Base-by-base conservation (phyloP, 345 rosid genomes). In the Schrenkiella parvula region DNA sequence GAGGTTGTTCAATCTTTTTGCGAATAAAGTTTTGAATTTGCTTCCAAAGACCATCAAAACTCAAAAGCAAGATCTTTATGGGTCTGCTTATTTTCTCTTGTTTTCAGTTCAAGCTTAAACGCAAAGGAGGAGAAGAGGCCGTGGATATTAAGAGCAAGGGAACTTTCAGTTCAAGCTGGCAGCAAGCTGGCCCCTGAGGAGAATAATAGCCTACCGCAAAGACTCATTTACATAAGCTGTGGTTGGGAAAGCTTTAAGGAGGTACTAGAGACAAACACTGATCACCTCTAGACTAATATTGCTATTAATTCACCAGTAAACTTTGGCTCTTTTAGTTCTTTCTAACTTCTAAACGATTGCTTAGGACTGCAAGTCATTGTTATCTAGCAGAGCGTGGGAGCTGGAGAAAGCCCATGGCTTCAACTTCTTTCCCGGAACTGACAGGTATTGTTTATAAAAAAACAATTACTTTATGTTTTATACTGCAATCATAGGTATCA, bases 241-340 rank as follows among this genome's bases (percentile, higher is more conserved):
- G 96, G 97, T 66, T 93, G 98, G 98, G 95, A 89, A 79, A 93
- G 92, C 84, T 93, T 91, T 76, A 91, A 93, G 73, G 89, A 86
- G 97, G 97, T 91, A 84, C 41, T 44, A 31, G 15, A 62, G 59
- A 43, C 42, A 43, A 54, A 43, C 62, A 50, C 31, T 41, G 29
- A 70, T 38, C 47, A 66, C 11, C 39, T 74, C 13, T 55, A 37
- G 23, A 17, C 29, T 18, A 38, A 22, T 17, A 44, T 2, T 7
- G 28, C 37, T 4, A 44, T 44, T 44, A 44, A 17, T 22, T 44
- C 11, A 25, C 56, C 50, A 68, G 52, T 4, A 9, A n/a, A 62
- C 55, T 21, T 51, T 68, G 62, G 42, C 23, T 3, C 56, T 55
- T 44, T 41, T 55, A 15, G 32, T 60, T 52, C 25, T 19, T 38